Base-by-base conservation (phyloP, 352 stramenopile genomes). In the Phytophthora colocasiae region DNA sequence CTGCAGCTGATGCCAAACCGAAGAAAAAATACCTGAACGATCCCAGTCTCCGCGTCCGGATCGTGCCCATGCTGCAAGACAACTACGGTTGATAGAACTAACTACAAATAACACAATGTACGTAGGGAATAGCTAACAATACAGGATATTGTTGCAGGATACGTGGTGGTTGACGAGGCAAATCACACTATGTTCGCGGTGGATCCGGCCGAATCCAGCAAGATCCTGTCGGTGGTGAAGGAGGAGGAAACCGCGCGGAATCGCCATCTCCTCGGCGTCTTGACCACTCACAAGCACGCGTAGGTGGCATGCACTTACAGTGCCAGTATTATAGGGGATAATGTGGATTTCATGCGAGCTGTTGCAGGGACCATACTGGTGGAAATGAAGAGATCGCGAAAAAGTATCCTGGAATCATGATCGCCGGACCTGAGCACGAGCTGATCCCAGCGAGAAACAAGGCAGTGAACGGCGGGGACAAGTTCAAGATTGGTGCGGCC, bases 261-360 rank as follows among this genome's bases (percentile, higher is more conserved):
- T 40, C 85, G 87, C 29, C 70, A 88, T 54, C 93, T 95, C 41
- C 71, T 93, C 12, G 87, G 81, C 4, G 96, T 98, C 34, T 76
- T 98, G 29, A 98, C 92, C 19, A 98, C 95, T 2, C 95, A 98
- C 81, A 97, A 97, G 59, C 95, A 98, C 85, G 76, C 63, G 88
- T 95, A 83, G 47, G 83, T 76, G 29, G 3, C 46, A 11, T 22
- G 22, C 22, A 22, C 15, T 46, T 27, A 27, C 9, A 19, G 31
- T 26, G 5, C 22, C 10, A 3, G 27, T 27, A 31, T 41, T 14
- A 0, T 14, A 22, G 22, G 27, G 27, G 10, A 5, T 43, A 31
- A 56, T 19, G 17, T 2, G 43, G 14, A 27, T 26, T 60, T 29
- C 59, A n/a, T 48, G n/a, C 36, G 12, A n/a, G 9, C 17, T 53